Evolutionary conservation across 495 filamentous ascomycete genomes (phyloP), one percentile per base, ranked within the genome.

Genomic region (Hyaloscypha hepaticicola): DNA sequence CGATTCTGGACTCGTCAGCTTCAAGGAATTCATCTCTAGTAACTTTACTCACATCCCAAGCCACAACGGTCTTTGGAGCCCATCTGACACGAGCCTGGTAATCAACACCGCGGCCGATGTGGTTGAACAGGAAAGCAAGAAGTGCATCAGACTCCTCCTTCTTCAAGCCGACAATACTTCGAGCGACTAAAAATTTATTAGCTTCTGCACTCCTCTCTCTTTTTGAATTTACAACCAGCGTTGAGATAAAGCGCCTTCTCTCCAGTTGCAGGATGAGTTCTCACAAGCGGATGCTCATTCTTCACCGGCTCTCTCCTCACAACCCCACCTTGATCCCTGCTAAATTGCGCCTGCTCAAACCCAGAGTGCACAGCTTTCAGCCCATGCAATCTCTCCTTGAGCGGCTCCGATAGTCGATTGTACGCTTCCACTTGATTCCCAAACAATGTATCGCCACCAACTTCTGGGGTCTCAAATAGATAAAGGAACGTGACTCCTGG

Each of bases 231-330:
- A 92, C 90, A 96, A 73, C 93, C 88, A 19, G 87, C 85, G 71
- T 95, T 96, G 52, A 96, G 85, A 64, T 84, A 96, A 7, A 96
- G 76, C 0, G 91, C 90, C 77, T 95, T 96, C 79, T 95, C 90
- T 12, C 92, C 89, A 0, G 91, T 93, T 4, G 73, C 83, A 0
- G 90, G 91, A 72, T 94, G 91, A 3, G 89, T 92, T 16, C 90
- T 79, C 34, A 93, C 79, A 55, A 96, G 67, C 2, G 91, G 91
- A 74, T 96, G 91, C 49, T 83, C 82, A 52, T 77, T 84, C 24
- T 81, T 77, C 7, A 93, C 84, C 0, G 90, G 89, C 70, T 91
- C 87, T 33, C 90, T 80, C 58, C 90, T 76, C 57, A 86, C 84
- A 59, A 91, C 80, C 12, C 87, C 83, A 24, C 82, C 86, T 3